Evolutionary conservation across 75 land plant genomes (phyloP), one percentile per base, ranked within the genome.

Genomic region (Pinus tabuliformis): DNA sequence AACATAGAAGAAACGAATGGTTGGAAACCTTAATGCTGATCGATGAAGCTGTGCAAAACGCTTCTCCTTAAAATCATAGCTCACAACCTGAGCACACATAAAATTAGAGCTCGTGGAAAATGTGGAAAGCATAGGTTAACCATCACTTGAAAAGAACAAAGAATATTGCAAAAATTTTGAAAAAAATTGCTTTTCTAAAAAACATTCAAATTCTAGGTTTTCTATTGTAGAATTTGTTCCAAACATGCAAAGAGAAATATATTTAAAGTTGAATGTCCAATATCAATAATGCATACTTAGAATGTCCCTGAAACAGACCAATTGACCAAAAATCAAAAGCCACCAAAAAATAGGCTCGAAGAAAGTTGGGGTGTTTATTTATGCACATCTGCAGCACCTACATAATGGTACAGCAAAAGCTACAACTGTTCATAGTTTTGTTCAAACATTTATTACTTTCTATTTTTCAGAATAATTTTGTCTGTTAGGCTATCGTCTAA

Each of bases 61-160:
- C 28, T 85, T 85, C 78, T 89, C 83, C 81, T 97, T 97, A 72
- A 97, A 97, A 81, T 97, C 93, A 76, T 97, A 97, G 75, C 98
- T 92, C 59, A 97, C 95, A 52, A 95, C 96, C 98, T 95, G 86
- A 56, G 72, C 13, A 17, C 39, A 60, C 73, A 54, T 14, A 4
- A 57, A n/a, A 42, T 68, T 39, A 54, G 39, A 24, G 59, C 22
- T 36, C 6, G 20, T 4, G 3, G 42, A 5, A 63, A 62, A 62
- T 28, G 5, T 5, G 6, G 36, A 64, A 33, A 64, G 4, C 12
- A 37, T 68, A 0, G 16, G 52, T 68, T n/a, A 7, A 74, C 12
- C 24, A 58, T n/a, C 62, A 15, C 3, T 6, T 33, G 6, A 45
- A 59, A 54, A 54, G 8, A 28, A n/a, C 30, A 22, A 24, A 22